Conservation (phyloP, 768 basidiomycete genomes). For the Leccinum longicurvipes region DNA sequence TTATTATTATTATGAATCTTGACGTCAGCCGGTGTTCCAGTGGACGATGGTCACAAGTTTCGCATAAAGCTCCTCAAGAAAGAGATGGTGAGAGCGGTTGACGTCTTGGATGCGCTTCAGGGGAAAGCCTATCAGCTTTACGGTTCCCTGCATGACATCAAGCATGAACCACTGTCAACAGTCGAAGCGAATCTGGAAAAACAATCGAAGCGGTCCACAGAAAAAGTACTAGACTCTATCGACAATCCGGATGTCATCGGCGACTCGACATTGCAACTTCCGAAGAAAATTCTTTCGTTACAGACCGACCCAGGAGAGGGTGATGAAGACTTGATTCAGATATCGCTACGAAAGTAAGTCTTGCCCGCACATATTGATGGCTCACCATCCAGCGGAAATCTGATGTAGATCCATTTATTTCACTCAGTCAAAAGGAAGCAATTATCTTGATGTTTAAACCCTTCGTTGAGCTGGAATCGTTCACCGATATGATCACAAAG, state of each 20-base stretch:
- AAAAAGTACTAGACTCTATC: neutral
- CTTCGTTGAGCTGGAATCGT: constrained; percentile 3
- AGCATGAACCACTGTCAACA: neutral
- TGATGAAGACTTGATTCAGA: constrained; percentile 18
- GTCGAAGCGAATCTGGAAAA: neutral
- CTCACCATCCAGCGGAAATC: neutral
- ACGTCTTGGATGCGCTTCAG: constrained; percentile 19
- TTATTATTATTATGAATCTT: neutral
- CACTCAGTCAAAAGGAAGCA: constrained; percentile 5
- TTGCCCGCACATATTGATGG: neutral
- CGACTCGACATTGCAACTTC: neutral
- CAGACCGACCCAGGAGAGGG: neutral
- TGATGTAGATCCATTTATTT: neutral
- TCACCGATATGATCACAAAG: neutral
- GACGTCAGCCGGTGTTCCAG: constrained; percentile 10
- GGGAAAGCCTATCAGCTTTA: constrained; percentile 17
- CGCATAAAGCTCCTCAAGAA: constrained; percentile 29
- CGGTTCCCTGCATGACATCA: constrained; percentile 5
- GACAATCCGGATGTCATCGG: neutral
- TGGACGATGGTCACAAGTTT: constrained; percentile 29
- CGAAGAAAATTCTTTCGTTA: neutral
- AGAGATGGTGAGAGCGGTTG: constrained; percentile 27
- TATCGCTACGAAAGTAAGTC: constrained; percentile 11
- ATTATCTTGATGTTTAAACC: neutral
- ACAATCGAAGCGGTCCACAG: neutral